Evolutionary conservation across 169 alveolate species (phyloP).

Genomic region (Eimeria sp.): DNA sequence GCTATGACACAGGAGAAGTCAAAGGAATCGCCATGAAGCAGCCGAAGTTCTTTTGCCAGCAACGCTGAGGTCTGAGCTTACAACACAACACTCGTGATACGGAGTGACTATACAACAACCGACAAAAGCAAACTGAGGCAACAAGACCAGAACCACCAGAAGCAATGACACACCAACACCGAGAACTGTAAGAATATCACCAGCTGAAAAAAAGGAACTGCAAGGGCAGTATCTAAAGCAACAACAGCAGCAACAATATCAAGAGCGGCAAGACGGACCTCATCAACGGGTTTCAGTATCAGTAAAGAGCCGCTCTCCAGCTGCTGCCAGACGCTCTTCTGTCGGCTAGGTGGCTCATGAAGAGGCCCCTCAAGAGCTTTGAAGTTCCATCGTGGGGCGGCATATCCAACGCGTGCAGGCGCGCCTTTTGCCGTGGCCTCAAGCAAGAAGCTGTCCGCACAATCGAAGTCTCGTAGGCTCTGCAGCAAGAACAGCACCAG

Average conservation of each 20-base stretch:
- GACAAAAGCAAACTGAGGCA: neutral
- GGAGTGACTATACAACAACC: constrained; percentile 5
- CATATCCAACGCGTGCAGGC: constrained; percentile 20
- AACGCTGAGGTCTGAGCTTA: constrained; percentile 32
- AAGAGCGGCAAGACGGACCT: neutral
- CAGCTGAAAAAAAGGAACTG: neutral
- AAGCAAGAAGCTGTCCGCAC: constrained; percentile 62
- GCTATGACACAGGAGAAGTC: constrained; percentile 46
- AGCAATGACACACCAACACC: neutral
- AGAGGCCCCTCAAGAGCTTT: constrained; percentile 37
- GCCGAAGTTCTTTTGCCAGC: constrained; percentile 53
- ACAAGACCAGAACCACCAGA: neutral
- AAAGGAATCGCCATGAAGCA: constrained; percentile 45
- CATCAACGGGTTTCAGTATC: constrained; percentile 43
- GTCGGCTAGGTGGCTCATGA: constrained; percentile 28
- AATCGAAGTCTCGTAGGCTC: constrained; percentile 64
- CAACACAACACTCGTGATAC: neutral
- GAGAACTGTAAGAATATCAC: neutral
- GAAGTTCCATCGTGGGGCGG: constrained; percentile 52
- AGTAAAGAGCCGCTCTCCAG: constrained; percentile 72
- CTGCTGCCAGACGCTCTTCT: constrained; percentile 40
- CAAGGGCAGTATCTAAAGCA: neutral
- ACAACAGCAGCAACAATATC: neutral
- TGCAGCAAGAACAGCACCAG: constrained; percentile 26
- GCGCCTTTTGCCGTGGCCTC: constrained; percentile 54